Base-by-base conservation (phyloP, 78 protist genomes). In the Dictyostelium intermedium region DNA sequence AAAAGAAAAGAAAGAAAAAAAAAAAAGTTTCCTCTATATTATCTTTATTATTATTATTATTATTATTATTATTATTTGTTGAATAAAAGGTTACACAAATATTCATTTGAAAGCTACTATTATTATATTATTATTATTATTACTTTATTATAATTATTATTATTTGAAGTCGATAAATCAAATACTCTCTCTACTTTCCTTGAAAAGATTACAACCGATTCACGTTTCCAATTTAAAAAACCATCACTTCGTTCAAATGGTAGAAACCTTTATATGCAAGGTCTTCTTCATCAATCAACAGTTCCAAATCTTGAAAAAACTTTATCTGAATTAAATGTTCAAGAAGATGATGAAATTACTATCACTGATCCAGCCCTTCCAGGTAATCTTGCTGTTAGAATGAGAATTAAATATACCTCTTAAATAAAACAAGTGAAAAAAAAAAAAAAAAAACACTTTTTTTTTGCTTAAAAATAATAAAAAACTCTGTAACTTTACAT, bases 221-320 rank as follows among this genome's bases (percentile, higher is more conserved):
- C 61, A 2, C 53, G 73, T 23, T 95, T 63, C 91, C 97, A 79
- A 60, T 53, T 87, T 82, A 76, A 83, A 82, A 60, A 76, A 32
- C 93, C 97, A 45, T 20, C 80, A 11, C 82, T 96, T 47, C 60
- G 97, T 25, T 50, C 35, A 39, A 56, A 39, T 34, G 92, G 93
- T 41, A 56, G 41, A 53, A 96, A 91, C 5, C 91, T 97, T 32
- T 97, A 92, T 84, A 96, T 97, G 98, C 81, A 84, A 66, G 76
- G 87, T 18, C 91, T 95, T 5, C 82, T 97, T 23, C 84, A 91
- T 60, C 47, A 53, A 41, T 35, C 89, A 5, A 97, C 98, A 5
- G 85, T 82, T 13, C 76, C 86, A 23, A 97, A 97, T 72, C 80
- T 97, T 5, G 87, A 30, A 84, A 91, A 89, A 83, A 69, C 96